Evolutionary conservation across 257 asterid species (phyloP).

Genomic region (Rhazya stricta): DNA sequence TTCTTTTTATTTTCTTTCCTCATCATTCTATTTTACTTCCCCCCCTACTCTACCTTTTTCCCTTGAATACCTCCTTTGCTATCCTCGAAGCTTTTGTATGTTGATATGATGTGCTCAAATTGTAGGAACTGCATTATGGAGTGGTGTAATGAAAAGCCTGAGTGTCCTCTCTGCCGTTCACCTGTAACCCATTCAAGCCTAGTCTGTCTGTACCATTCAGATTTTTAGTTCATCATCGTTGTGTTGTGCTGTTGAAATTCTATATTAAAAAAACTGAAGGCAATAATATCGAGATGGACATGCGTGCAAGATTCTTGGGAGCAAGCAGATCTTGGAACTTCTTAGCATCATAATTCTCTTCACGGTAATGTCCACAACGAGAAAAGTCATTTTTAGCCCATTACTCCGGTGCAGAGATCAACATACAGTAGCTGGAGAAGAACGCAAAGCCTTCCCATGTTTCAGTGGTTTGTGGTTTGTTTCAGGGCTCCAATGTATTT

Average conservation of each 20-base stretch:
- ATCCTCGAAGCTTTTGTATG: background rate
- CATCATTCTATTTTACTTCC: background rate
- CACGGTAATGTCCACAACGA: background rate
- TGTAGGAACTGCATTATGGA: slow-evolving; percentile 96
- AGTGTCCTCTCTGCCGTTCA: slow-evolving; percentile 95
- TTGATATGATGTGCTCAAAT: slow-evolving; percentile 9
- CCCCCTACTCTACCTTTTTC: background rate
- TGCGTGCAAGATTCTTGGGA: background rate
- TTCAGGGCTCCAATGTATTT: background rate
- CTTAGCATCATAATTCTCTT: background rate
- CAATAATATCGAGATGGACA: background rate
- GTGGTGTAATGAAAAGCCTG: slow-evolving; percentile 99
- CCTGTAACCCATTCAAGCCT: slow-evolving; percentile 78
- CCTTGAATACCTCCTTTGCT: background rate
- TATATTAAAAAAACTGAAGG: no score
- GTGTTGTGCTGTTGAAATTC: background rate
- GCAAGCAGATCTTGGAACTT: background rate
- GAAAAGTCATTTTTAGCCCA: background rate
- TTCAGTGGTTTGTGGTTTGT: background rate
- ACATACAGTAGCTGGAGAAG: background rate
- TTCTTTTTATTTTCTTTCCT: background rate
- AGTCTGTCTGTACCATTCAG: slow-evolving; percentile 85
- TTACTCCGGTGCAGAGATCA: background rate
- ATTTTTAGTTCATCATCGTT: slow-evolving; percentile 51
- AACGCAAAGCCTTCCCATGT: background rate